Evolutionary conservation across 257 asterid species (phyloP).

Genomic region (Apocynum venetum): DNA sequence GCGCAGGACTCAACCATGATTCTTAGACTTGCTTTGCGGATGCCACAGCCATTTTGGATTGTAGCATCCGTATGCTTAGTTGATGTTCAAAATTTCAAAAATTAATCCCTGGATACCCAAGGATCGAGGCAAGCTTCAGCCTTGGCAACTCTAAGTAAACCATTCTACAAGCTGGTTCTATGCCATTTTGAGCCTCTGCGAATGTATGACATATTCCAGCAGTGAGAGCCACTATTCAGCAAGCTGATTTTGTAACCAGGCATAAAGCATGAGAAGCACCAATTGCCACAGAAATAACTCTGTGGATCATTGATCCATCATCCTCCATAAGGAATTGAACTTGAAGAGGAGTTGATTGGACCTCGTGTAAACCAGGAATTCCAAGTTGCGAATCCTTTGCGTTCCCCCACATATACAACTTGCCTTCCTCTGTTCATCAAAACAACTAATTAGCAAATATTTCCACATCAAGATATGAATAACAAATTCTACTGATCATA

Average conservation of each 20-base stretch:
- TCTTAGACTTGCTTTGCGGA: too few species aligned
- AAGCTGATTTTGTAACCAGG: conserved; percentile 37
- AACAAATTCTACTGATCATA: neutral
- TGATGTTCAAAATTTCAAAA: too few species aligned
- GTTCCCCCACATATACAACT: conserved; percentile 92
- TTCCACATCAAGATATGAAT: neutral
- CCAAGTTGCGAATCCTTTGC: conserved; percentile 80
- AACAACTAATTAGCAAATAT: conserved; percentile 3
- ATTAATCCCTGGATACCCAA: too few species aligned
- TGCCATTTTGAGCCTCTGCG: neutral
- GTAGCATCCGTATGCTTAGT: too few species aligned
- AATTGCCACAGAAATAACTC: conserved; percentile 58
- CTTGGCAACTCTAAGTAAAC: too few species aligned
- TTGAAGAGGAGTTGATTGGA: conserved; percentile 72
- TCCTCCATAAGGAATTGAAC: conserved; percentile 72
- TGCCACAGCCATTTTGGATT: too few species aligned
- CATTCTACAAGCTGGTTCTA: too few species aligned
- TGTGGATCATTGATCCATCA: conserved; percentile 56
- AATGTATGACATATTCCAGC: neutral
- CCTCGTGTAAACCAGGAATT: conserved; percentile 72
- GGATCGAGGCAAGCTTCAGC: too few species aligned
- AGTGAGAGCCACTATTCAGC: neutral
- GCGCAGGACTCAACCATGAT: too few species aligned
- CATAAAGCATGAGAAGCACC: conserved; percentile 98
- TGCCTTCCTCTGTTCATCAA: conserved; percentile 56